Evolutionary conservation across 495 filamentous ascomycete genomes (phyloP).

Genomic region (Umbilicaria muhlenbergii): DNA sequence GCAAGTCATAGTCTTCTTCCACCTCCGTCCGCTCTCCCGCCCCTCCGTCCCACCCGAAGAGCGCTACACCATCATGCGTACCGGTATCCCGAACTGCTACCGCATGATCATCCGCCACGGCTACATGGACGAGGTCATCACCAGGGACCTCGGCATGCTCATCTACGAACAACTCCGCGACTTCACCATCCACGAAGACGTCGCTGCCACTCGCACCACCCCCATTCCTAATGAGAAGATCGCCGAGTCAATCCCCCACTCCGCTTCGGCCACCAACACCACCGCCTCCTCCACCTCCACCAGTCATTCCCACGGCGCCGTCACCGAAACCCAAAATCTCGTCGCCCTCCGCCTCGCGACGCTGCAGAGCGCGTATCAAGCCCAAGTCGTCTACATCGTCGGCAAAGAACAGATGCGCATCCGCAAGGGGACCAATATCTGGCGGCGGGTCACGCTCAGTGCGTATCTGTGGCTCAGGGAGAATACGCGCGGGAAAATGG

Average conservation of each 20-base stretch:
- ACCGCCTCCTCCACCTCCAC: neutral
- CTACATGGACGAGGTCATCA: constrained; percentile 53
- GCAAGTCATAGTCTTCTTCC: constrained; percentile 45
- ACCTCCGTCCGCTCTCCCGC: constrained; percentile 38
- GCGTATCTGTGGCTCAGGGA: constrained; percentile 54
- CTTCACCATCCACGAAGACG: constrained; percentile 28
- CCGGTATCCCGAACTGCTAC: constrained; percentile 40
- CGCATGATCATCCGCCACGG: constrained; percentile 53
- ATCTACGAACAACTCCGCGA: constrained; percentile 43
- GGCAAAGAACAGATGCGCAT: constrained; percentile 60
- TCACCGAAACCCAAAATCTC: constrained; percentile 16
- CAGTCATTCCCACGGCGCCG: constrained; percentile 14
- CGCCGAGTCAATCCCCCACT: neutral
- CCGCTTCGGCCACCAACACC: no score
- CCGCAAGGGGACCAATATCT: constrained; percentile 23
- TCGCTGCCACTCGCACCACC: constrained; percentile 4
- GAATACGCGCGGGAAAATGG: constrained; percentile 50
- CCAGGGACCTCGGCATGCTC: constrained; percentile 39
- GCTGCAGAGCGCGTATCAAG: constrained; percentile 41
- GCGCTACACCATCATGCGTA: constrained; percentile 28
- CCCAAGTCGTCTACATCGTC: constrained; percentile 50
- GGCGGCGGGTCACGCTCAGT: constrained; percentile 31
- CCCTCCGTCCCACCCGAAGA: constrained; percentile 27
- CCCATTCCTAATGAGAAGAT: constrained; percentile 3
- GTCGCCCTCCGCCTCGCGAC: constrained; percentile 18